Percentiles rank a stretch among this genome's conserved stretches.
Evolutionary conservation across 108 stramenopile genomes (phyloP).

Genomic region (Skeletonema tropicum): DNA sequence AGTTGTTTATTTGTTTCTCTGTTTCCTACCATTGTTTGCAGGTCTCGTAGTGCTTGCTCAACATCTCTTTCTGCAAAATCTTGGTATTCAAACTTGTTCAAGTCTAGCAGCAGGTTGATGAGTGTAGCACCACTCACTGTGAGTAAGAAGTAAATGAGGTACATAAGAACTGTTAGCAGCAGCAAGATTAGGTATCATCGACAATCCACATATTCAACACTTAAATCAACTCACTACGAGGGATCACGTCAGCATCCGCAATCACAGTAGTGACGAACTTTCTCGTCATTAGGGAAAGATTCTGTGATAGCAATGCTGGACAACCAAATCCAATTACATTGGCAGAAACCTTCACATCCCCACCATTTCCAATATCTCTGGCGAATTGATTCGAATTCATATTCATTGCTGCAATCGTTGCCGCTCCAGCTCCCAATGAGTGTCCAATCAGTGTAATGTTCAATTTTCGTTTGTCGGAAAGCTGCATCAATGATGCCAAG

Average conservation of each 20-base stretch:
- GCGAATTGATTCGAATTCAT: conserved; percentile 48
- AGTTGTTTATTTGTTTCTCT: conserved; percentile 17
- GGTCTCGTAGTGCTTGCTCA: conserved; percentile 56
- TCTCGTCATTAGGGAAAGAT: conserved; percentile 58
- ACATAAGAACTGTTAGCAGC: background rate
- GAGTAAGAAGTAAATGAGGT: background rate
- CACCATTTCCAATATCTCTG: conserved; percentile 7
- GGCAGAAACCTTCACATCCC: conserved; percentile 41
- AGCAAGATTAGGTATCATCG: background rate
- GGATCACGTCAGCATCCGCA: conserved; percentile 73
- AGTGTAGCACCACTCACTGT: conserved; percentile 62
- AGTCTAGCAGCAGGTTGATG: conserved; percentile 63
- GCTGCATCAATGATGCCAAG: conserved; percentile 50
- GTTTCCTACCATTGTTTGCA: conserved; percentile 25
- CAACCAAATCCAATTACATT: conserved; percentile 81
- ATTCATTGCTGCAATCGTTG: conserved; percentile 77
- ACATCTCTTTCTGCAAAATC: conserved; percentile 60
- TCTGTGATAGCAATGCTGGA: conserved; percentile 67
- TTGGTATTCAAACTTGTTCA: conserved; percentile 65
- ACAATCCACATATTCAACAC: background rate
- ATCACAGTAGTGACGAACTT: conserved; percentile 76
- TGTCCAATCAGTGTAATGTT: conserved; percentile 77
- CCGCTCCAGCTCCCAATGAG: conserved; percentile 78
- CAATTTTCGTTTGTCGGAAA: conserved; percentile 60
- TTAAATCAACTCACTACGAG: conserved; percentile 39